Evolutionary conservation across 2,329 filamentous ascomycete species (phyloP).

Genomic region (Diaporthe vaccinii): DNA sequence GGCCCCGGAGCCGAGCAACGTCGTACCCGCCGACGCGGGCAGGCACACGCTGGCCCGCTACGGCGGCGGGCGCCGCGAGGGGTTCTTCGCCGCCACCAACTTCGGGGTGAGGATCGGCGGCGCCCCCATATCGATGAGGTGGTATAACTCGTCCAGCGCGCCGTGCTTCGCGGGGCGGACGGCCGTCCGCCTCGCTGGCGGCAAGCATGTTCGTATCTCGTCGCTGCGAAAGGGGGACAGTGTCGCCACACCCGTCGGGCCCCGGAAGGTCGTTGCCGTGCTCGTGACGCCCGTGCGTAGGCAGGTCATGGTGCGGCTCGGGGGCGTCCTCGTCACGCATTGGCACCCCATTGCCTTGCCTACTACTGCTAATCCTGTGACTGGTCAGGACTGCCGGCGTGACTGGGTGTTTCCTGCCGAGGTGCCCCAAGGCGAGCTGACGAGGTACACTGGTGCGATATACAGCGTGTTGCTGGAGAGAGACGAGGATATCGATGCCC

Average conservation of each 20-base stretch:
- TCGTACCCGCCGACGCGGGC: neutral
- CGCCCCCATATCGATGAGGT: slow-evolving; percentile 55
- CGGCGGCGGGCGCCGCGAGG: neutral
- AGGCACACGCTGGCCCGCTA: neutral
- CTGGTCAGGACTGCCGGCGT: slow-evolving; percentile 42
- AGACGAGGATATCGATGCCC: slow-evolving; percentile 57
- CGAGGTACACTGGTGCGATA: slow-evolving; percentile 63
- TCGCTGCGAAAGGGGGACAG: slow-evolving; percentile 59
- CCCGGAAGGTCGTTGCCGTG: slow-evolving; percentile 63
- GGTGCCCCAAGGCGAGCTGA: slow-evolving; percentile 46
- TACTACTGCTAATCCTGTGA: neutral
- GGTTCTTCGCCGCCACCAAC: neutral
- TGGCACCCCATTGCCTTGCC: slow-evolving; percentile 68
- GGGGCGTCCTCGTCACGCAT: slow-evolving; percentile 65
- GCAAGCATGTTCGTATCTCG: slow-evolving; percentile 55
- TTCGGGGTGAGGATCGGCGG: neutral
- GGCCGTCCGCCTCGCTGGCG: slow-evolving; percentile 59
- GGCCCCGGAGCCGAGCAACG: slow-evolving; percentile 56
- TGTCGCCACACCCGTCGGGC: slow-evolving; percentile 65
- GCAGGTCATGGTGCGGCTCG: slow-evolving; percentile 60
- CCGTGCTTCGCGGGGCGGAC: slow-evolving; percentile 69
- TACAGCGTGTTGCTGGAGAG: slow-evolving; percentile 70
- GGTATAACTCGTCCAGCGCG: slow-evolving; percentile 57
- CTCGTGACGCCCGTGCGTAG: slow-evolving; percentile 61
- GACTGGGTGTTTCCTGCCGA: slow-evolving; percentile 63